phyloP scores from a whole-genome alignment of 768 basidiomycete genomes.

The Mycena pura region DNA sequence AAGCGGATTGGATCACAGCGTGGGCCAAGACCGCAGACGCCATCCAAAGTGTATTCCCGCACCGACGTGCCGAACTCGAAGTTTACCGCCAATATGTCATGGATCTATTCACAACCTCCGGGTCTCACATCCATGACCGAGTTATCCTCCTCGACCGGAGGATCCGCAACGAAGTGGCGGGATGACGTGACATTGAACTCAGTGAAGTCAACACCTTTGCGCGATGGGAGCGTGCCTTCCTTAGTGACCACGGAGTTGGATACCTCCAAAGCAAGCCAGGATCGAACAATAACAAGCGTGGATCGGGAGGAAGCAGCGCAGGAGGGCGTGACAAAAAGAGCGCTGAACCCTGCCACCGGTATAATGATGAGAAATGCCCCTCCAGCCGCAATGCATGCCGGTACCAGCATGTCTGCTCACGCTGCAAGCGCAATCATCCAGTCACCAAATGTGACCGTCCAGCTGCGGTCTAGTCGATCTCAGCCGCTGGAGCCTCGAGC shows the following conservation, averaged over 20 bases:
- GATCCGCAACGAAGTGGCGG: slow-evolving; percentile 24
- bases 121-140: neutral
- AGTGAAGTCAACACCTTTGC: slow-evolving; percentile 19
- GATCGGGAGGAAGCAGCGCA: neutral
- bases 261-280: neutral
- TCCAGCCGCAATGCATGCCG: slow-evolving; percentile 5
- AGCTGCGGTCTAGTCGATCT: neutral
- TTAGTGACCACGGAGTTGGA: slow-evolving; percentile 6
- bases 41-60: no score
- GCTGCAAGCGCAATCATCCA: slow-evolving; percentile 14
- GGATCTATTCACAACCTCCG: slow-evolving; percentile 26
- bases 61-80: slow-evolving; percentile 28
- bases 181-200: slow-evolving; percentile 27
- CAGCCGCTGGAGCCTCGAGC: slow-evolving; percentile 1
- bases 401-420: slow-evolving; percentile 28
- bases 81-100: slow-evolving; percentile 32
- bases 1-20: slow-evolving; percentile 33
- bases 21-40: slow-evolving; percentile 28
- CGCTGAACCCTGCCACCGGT: slow-evolving; percentile 29
- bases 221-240: slow-evolving; percentile 8
- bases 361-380: slow-evolving; percentile 28
- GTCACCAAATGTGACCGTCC: slow-evolving; percentile 4
- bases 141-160: slow-evolving; percentile 38
- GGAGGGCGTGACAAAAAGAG: slow-evolving; percentile 9
- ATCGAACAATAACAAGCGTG: neutral